Evolutionary conservation across 2,329 filamentous ascomycete genomes (phyloP), one percentile per base, ranked within the genome.

Genomic region (Fusarium caatingaense): DNA sequence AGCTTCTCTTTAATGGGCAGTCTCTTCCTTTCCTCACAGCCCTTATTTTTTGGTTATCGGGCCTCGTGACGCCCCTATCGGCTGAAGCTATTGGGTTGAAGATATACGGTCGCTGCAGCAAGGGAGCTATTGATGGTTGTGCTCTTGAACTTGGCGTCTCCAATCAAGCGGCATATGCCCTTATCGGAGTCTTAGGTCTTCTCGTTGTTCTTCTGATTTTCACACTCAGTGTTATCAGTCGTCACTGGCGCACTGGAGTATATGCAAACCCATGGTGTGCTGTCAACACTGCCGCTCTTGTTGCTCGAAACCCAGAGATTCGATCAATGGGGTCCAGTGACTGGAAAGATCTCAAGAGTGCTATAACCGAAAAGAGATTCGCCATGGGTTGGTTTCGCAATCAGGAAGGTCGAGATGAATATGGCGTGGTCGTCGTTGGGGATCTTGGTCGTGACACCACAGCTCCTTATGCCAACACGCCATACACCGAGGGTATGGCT

Each of bases 1-100:
- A 72, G 30, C 75, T 78, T 1, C 67, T 83, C 1, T 34, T 76
- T 3, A 76, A 77, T 30, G 78, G 79, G 2, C 78, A 82, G 3
- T 74, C 79, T 1, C 67, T 84, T 4, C 69, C 72, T 0, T 73
- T 74, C 18, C 16, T 74, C 4, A 74, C 72, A 0, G 48, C 66
- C 8, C 45, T 74, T 0, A 53, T 58, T 16, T 45, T 66, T 1
- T 60, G 65, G 37, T 53, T 40, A 4, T 74, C 72, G 0, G 53
- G 57, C 13, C 6, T 74, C 3, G 55, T 72, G 10, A 61, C 72
- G 1, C 72, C 72, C 1, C 30, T 74, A 2, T 71, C 72, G 2
- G 71, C 61, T 30, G 72, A 74, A 50, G 72, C 72, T 3, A 63
- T 74, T 2, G 72, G 72, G 5, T 66, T 74, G 6, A 74, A 74